Percentiles rank a stretch among this genome's conserved stretches.
phyloP scores from a whole-genome alignment of 108 stramenopile species.

The Parietichytrium sp. region DNA sequence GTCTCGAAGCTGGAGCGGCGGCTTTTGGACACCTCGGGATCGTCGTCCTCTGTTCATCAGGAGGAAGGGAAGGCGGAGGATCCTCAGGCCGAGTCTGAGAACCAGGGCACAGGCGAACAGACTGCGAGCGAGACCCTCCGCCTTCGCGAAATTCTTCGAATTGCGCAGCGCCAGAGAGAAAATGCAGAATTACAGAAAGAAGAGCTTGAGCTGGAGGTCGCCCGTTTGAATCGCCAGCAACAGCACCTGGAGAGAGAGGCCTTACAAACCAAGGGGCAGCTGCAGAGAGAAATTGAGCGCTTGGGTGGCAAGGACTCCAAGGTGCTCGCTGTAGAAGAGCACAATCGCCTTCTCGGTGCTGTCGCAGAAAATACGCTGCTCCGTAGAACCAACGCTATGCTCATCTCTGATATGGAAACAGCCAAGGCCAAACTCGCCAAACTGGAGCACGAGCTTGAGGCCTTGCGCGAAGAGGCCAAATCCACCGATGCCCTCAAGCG shows the following conservation, averaged over 20 bases:
- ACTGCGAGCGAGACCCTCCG: neutral
- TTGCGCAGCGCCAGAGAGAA: conserved; percentile 7
- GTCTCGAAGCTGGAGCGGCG: no score
- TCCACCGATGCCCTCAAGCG: neutral
- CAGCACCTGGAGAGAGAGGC: neutral
- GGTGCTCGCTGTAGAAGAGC: neutral
- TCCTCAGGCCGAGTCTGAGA: neutral
- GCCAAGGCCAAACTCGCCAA: neutral
- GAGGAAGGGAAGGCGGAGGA: neutral
- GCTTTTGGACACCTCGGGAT: neutral
- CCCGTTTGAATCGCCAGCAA: neutral
- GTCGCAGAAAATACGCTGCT: conserved; percentile 5
- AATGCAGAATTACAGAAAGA: neutral
- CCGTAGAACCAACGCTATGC: neutral
- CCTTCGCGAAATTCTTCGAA: conserved; percentile 2
- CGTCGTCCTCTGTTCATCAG: no score
- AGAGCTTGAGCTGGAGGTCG: neutral
- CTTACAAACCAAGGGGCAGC: neutral
- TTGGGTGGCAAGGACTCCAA: neutral
- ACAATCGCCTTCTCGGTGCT: neutral
- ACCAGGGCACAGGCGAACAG: no score
- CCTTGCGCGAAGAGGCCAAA: neutral
- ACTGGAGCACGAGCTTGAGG: neutral
- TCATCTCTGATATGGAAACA: neutral
- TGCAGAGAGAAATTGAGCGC: neutral